Evolutionary conservation across 352 stramenopile genomes (phyloP).

Genomic region (Globisporangium abappressorium): DNA sequence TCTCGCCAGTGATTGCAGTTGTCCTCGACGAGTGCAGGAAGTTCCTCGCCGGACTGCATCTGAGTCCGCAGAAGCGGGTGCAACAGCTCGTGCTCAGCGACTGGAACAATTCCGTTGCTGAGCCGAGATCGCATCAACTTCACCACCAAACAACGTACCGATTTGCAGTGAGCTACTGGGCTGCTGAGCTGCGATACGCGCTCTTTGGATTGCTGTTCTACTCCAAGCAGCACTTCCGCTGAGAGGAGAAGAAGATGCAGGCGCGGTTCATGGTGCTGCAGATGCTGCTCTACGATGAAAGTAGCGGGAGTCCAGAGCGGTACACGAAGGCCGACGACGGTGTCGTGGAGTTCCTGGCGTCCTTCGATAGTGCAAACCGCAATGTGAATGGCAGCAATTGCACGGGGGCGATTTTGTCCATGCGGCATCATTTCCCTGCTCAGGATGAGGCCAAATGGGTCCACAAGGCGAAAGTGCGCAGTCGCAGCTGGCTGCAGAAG

Average conservation of each 20-base stretch:
- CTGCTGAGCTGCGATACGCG: background rate
- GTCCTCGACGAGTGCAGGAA: constrained; percentile 1
- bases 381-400: background rate
- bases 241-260: background rate
- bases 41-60: background rate
- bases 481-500: background rate
- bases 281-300: background rate
- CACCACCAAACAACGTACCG: background rate
- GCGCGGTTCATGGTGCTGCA: constrained; percentile 3
- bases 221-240: background rate
- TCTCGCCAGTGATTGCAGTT: background rate
- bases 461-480: background rate
- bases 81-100: background rate
- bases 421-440: background rate
- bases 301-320: background rate
- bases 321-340: background rate
- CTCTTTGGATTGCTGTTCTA: background rate
- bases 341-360: background rate
- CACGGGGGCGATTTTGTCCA: background rate
- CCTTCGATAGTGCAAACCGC: background rate
- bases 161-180: background rate
- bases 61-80: background rate
- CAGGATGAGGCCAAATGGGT: background rate
- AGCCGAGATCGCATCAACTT: background rate
- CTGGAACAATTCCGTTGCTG: background rate